phyloP scores from a whole-genome alignment of 441 rosid genomes.

The Euphorbia celastroides region DNA sequence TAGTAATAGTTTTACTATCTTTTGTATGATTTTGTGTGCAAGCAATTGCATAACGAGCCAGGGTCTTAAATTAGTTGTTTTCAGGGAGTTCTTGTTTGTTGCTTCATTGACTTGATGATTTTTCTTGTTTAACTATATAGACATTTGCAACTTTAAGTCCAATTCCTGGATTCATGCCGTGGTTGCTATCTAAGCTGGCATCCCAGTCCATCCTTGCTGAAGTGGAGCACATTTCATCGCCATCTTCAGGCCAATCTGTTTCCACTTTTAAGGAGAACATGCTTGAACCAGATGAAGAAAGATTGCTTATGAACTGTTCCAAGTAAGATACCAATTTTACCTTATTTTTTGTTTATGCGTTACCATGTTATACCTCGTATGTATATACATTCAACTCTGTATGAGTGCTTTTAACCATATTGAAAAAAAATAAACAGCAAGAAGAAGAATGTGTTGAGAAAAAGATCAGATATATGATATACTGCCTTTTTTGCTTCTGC shows the following conservation, averaged over 20 bases:
- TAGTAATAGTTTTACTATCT: too few species aligned
- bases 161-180: conserved; percentile 85
- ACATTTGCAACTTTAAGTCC: conserved; percentile 95
- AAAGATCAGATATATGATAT: too few species aligned
- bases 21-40: not conserved
- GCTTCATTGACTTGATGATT: not conserved
- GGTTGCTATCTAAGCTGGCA: conserved; percentile 87
- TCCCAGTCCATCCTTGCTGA: conserved; percentile 67
- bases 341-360: not conserved
- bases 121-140: conserved; percentile 29
- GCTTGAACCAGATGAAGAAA: conserved; percentile 84
- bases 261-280: conserved; percentile 65
- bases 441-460: not conserved
- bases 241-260: conserved; percentile 35
- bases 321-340: conserved; percentile 6
- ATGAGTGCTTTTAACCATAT: not conserved
- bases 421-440: not conserved
- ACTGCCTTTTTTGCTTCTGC: not conserved
- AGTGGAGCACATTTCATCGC: conserved; percentile 27
- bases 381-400: not conserved
- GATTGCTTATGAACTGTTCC: conserved; percentile 44
- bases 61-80: not conserved
- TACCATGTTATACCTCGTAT: not conserved
- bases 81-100: not conserved
- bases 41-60: not conserved